phyloP scores from a whole-genome alignment of 2,329 filamentous ascomycete species.

The Colletotrichum tamarilloi region DNA sequence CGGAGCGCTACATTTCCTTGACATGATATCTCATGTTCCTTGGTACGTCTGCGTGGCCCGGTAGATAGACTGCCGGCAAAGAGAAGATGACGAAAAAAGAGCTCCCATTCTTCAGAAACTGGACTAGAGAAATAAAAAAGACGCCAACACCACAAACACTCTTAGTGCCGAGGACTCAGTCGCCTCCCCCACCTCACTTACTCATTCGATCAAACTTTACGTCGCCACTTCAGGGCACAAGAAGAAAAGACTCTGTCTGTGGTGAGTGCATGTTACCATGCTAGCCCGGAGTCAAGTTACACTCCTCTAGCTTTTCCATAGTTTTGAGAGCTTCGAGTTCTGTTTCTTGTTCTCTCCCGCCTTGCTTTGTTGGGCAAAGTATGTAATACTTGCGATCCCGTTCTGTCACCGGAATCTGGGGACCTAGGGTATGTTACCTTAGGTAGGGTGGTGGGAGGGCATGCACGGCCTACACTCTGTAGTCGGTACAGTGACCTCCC shows the following conservation, averaged over 20 bases:
- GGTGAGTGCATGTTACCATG: background rate
- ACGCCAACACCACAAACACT: constrained; percentile 7
- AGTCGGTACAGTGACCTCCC: background rate
- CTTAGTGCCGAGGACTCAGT: background rate
- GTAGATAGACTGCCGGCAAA: background rate
- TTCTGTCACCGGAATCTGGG: background rate
- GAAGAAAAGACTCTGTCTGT: background rate
- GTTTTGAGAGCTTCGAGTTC: constrained; percentile 8
- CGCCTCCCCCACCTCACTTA: constrained; percentile 21
- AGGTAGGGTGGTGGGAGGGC: background rate
- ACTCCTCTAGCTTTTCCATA: constrained; percentile 14
- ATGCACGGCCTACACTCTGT: background rate
- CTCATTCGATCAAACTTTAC: constrained; percentile 18
- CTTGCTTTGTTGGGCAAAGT: constrained; percentile 28
- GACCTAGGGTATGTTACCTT: background rate
- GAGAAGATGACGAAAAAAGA: background rate
- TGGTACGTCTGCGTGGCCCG: too few relatives aligned
- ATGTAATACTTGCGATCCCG: background rate
- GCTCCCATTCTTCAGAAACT: background rate
- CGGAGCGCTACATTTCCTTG: background rate
- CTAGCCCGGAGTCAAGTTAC: background rate
- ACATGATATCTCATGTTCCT: background rate
- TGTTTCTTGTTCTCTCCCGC: constrained; percentile 27
- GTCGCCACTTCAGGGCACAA: background rate
- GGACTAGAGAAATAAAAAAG: background rate